Evolutionary conservation across 371 early-diverging fungal genomes (phyloP).

Genomic region (Entomophthora muscae): DNA sequence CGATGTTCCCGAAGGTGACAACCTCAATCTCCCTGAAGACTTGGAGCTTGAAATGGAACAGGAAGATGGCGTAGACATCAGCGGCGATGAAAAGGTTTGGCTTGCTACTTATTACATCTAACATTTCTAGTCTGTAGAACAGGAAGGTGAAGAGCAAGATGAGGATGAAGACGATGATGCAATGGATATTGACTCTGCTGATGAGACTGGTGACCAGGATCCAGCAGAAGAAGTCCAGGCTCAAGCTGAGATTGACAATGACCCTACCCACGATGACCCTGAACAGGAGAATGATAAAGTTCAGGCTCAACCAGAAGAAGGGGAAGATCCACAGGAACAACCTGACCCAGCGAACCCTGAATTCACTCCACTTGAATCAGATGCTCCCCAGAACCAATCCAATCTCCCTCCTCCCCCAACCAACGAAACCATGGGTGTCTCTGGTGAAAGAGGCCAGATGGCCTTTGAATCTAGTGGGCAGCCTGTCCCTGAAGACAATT

Average conservation of each 20-base stretch:
- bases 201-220: constrained; percentile 18
- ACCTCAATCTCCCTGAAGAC: constrained; percentile 22
- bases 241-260: constrained; percentile 19
- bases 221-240: no score
- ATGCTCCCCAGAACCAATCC: not conserved
- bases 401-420: not conserved
- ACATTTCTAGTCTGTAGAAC: no score
- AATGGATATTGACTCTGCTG: constrained; percentile 20
- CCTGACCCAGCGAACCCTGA: no score
- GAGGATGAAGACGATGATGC: no score
- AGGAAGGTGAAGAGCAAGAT: constrained; percentile 19
- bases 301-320: constrained; percentile 16
- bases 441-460: not conserved
- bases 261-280: constrained; percentile 19
- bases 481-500: constrained; percentile 17
- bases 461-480: constrained; percentile 7
- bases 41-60: constrained; percentile 19
- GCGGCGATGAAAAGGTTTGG: constrained; percentile 21
- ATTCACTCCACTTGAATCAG: not conserved
- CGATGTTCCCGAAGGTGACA: constrained; percentile 24
- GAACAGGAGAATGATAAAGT: not conserved
- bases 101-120: constrained; percentile 20
- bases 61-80: constrained; percentile 20
- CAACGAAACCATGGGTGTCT: not conserved
- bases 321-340: constrained; percentile 10